phyloP scores from a whole-genome alignment of 2,329 filamentous ascomycete genomes.

The Didymella lethalis region DNA sequence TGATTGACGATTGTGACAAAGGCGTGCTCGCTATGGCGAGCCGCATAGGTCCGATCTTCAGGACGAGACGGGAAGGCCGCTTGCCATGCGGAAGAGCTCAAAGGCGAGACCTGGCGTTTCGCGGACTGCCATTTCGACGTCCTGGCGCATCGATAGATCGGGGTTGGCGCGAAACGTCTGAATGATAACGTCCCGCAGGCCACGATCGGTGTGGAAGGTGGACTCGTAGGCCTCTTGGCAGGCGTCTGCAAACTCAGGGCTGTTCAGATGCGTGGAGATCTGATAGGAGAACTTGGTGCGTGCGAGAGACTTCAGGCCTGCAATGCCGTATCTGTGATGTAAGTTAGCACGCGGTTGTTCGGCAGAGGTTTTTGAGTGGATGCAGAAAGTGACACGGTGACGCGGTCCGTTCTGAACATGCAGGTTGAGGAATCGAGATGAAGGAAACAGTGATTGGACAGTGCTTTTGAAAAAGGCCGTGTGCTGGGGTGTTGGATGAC shows the following conservation, averaged over 20 bases:
- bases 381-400: constrained; percentile 26
- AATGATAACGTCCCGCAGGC: constrained; percentile 57
- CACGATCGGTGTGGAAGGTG: constrained; percentile 59
- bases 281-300: constrained; percentile 57
- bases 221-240: constrained; percentile 59
- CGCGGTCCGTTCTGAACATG: constrained; percentile 30
- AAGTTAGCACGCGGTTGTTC: constrained; percentile 33
- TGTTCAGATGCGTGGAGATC: constrained; percentile 54
- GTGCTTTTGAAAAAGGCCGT: constrained; percentile 1
- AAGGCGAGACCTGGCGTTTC: constrained; percentile 58
- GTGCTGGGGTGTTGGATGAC: constrained; percentile 11
- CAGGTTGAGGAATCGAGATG: constrained; percentile 17
- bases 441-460: constrained; percentile 29
- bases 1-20: background rate
- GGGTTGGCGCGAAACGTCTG: constrained; percentile 58
- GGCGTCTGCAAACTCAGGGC: constrained; percentile 57
- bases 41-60: constrained; percentile 22
- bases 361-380: constrained; percentile 19
- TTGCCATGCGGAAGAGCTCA: constrained; percentile 59
- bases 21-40: constrained; percentile 7
- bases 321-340: constrained; percentile 55
- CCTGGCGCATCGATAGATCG: constrained; percentile 55
- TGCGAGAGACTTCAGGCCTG: constrained; percentile 56
- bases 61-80: constrained; percentile 54
- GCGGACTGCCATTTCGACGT: constrained; percentile 55